These are phyloP conservation scores for rapeseed (Brassica napus) DNA, from an alignment of 345 rosid species.

Conservation along the genomic window Da-Ae NC_063440.1:26846501-26847000, in stretches of 20 bases:
- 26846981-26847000: conserved; percentile 64
- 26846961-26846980: conserved; percentile 83
- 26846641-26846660: conserved; percentile 81
- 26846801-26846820: conserved; percentile 37
- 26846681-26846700: conserved; percentile 63
- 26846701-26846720: conserved; percentile 66
- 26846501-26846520: conserved; percentile 76
- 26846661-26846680: conserved; percentile 53
- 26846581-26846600: not conserved
- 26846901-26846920: conserved; percentile 68
- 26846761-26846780: conserved; percentile 64
- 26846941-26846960: conserved; percentile 83
- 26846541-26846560: conserved; percentile 83
- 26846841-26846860: conserved; percentile 55
- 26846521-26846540: conserved; percentile 59
- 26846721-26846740: conserved; percentile 67
- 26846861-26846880: conserved; percentile 55
- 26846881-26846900: conserved; percentile 43
- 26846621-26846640: conserved; percentile 2
- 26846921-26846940: conserved; percentile 74
- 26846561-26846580: conserved; percentile 51
- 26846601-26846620: not conserved
- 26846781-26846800: conserved; percentile 50
- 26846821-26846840: conserved; percentile 31
- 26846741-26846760: conserved; percentile 63